phyloP scores from a whole-genome alignment of 2,329 filamentous ascomycete genomes.

The Tolypocladium ovalisporum region DNA sequence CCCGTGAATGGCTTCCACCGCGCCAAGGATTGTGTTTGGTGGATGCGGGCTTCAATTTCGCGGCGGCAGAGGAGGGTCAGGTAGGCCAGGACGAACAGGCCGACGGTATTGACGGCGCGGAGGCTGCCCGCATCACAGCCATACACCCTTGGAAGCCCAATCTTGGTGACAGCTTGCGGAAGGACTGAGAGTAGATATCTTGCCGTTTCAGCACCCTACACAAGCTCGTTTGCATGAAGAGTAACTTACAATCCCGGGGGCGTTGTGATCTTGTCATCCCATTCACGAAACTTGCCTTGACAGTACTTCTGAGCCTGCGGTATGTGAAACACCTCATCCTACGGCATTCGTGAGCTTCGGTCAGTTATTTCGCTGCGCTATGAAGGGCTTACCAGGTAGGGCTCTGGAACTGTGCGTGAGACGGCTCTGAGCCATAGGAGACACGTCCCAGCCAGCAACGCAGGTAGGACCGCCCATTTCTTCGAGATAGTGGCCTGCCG shows the following conservation, averaged over 20 bases:
- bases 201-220: slow-evolving; percentile 1
- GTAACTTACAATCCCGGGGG: slow-evolving; percentile 67
- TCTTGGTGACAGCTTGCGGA: slow-evolving; percentile 9
- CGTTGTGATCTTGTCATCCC: slow-evolving; percentile 97
- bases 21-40: slow-evolving; percentile 9
- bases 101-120: slow-evolving; percentile 36
- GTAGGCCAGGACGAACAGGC: slow-evolving; percentile 26
- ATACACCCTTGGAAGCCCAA: slow-evolving; percentile 6
- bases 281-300: slow-evolving; percentile 57
- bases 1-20: slow-evolving; percentile 18
- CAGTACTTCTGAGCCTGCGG: slow-evolving; percentile 88
- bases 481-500: not conserved
- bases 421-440: slow-evolving; percentile 12
- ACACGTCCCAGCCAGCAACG: slow-evolving; percentile 8
- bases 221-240: not conserved
- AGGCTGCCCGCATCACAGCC: slow-evolving; percentile 24
- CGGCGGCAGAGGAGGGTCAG: slow-evolving; percentile 41
- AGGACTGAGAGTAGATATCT: slow-evolving; percentile 36
- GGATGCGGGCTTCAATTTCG: slow-evolving; percentile 34
- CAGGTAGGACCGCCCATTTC: slow-evolving; percentile 5
- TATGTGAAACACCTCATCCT: slow-evolving; percentile 85
- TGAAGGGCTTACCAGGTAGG: slow-evolving; percentile 37
- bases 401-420: slow-evolving; percentile 31
- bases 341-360: slow-evolving; percentile 4
- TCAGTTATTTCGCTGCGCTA: not conserved